Evolutionary conservation across 495 filamentous ascomycete genomes (phyloP).

Genomic region (Hypoxylon perforatum): DNA sequence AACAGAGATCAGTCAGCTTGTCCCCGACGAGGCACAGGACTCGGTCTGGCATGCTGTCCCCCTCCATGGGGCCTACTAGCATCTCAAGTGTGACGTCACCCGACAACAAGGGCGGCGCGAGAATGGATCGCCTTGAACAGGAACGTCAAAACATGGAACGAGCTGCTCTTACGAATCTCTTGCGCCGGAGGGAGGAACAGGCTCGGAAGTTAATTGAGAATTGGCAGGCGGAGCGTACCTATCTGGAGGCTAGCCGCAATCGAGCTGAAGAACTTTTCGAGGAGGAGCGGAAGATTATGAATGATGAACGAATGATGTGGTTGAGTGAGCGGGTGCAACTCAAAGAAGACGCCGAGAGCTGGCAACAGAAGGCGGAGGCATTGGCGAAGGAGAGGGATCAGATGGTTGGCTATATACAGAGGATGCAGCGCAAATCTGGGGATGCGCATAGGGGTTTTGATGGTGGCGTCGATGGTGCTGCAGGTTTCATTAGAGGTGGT

Average conservation of each 20-base stretch:
- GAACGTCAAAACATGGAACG: too few species aligned
- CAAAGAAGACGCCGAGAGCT: slow-evolving; percentile 38
- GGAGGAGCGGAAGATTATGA: slow-evolving; percentile 58
- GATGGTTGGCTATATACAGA: slow-evolving; percentile 15
- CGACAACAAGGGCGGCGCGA: slow-evolving; percentile 31
- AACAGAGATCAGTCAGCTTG: slow-evolving; percentile 30
- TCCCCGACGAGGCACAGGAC: slow-evolving; percentile 31
- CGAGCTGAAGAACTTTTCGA: slow-evolving; percentile 59
- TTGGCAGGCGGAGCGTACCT: slow-evolving; percentile 59
- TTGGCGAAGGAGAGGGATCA: slow-evolving; percentile 36
- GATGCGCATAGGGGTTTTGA: slow-evolving; percentile 7
- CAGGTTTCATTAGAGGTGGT: slow-evolving; percentile 41
- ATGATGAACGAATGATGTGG: slow-evolving; percentile 56
- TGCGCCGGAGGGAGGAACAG: slow-evolving; percentile 56
- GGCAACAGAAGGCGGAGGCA: slow-evolving; percentile 41
- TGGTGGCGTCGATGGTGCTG: slow-evolving; percentile 18
- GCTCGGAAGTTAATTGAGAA: slow-evolving; percentile 52
- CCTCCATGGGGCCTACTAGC: slow-evolving; percentile 37
- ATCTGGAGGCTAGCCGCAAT: slow-evolving; percentile 56
- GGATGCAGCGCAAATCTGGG: not conserved
- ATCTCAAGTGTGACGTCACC: slow-evolving; percentile 30
- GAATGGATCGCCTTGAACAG: slow-evolving; percentile 17
- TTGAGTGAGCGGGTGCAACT: slow-evolving; percentile 49
- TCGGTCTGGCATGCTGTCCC: slow-evolving; percentile 31
- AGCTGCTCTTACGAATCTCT: slow-evolving; percentile 34